Base-by-base conservation (phyloP, 208 protist species). In the Wallacemonas sp. region DNA sequence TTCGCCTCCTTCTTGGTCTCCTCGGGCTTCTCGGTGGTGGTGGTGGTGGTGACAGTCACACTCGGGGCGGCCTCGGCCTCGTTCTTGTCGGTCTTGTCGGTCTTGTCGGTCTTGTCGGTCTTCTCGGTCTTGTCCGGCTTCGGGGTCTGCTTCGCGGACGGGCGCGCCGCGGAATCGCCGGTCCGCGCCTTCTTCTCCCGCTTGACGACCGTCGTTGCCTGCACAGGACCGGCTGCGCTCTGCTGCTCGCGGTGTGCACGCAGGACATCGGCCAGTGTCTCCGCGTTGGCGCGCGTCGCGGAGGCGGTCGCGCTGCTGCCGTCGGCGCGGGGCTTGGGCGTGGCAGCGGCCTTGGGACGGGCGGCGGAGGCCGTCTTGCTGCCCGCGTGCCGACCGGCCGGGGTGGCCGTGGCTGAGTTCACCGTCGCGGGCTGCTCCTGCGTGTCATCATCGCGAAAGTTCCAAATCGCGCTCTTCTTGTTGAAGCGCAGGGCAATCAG, bases 131-230 rank as follows among this genome's bases (percentile, higher is more conserved):
- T 52, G n/a, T 48, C 25, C 11, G 11, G 32, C 11, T 7, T 28
- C 2, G 25, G 8, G 38, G 20, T 23, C 31, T 50, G 16, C 46
- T 57, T 25, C 41, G 59, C 41, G 46, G 73, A 11, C 59, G 65
- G 2, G 31, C 50, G 14, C 57, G 31, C 22, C 59, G 66, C 2
- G 54, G 64, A 55, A 44, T 59, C 31, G 2, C 31, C 28, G 48
- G 26, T 52, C 50, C 45, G 18, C 54, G 74, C 48, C 22, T 71
- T 36, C 63, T 61, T 68, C 38, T 65, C 54, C 57, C 61, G 52
- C 63, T 76, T 81, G 20, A 82, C 67, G 1, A 82, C 76, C 1
- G 46, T 70, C 2, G 76, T 77, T 12, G 67, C 45, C 67, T 82
- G 77, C 28, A 82, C 76, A 0, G 66, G 42, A 2, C 72, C 72